Percentiles rank a stretch among this genome's conserved stretches.
phyloP scores from a whole-genome alignment of 2,329 filamentous ascomycete genomes.

The Knufia petricola region DNA sequence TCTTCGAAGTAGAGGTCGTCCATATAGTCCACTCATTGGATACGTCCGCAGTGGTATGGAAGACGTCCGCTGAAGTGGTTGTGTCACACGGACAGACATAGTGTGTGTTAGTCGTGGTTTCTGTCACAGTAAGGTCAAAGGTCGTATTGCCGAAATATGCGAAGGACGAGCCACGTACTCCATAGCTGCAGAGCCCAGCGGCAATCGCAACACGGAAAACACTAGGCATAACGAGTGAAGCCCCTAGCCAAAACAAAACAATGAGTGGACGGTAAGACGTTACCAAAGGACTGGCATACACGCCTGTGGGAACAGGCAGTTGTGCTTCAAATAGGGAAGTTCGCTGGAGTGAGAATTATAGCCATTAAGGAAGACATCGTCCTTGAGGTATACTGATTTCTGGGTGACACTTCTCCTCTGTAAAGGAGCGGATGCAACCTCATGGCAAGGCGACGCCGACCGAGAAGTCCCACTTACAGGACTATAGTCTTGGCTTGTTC shows the following conservation, averaged over 20 bases:
- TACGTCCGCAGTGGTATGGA: background rate
- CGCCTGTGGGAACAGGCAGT: background rate
- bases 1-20: background rate
- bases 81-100: background rate
- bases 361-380: no score
- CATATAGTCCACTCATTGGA: background rate
- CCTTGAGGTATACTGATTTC: no score
- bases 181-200: background rate
- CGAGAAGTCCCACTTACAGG: no score
- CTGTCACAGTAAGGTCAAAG: background rate
- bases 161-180: background rate
- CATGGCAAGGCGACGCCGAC: no score
- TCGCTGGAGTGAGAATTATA: no score
- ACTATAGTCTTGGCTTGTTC: no score
- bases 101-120: background rate
- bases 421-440: no score
- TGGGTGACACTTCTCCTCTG: no score
- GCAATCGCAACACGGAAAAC: background rate
- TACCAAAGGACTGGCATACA: background rate
- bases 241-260: background rate
- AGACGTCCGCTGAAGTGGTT: background rate
- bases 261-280: background rate
- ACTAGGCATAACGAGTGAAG: background rate
- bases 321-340: no score
- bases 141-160: background rate